Base-by-base conservation (phyloP, 2,329 filamentous ascomycete genomes). In the Ceratocystiopsis brevicomis region DNA sequence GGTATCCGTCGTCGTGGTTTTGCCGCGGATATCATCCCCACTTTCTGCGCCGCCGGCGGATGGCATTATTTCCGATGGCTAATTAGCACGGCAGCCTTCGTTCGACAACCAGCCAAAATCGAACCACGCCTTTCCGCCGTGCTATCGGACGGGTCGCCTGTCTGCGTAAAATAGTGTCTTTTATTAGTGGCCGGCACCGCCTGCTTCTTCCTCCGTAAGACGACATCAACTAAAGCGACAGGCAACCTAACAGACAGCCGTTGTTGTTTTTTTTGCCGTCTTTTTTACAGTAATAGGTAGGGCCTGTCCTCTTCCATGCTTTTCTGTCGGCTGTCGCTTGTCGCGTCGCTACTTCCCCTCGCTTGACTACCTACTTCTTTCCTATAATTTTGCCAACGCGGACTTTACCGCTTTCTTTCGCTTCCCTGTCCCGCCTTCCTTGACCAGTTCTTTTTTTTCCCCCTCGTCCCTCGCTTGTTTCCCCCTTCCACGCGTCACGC, bases 71-170 rank as follows among this genome's bases (percentile, higher is more conserved):
- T 45, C 44, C 44, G 44, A 30, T 30, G 25, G 25, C 25, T 11
- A 30, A 30, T 30, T 30, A 37, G 33, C 16, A 37, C 43, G n/a
- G 36, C 39, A 36, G 19, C 42, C 17, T 41, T 35, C 44, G 37
- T 42, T 38, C 36, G 36, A 38, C 39, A 41, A n/a, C 30, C 40
- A 32, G 40, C 35, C 25, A 44, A 39, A 47, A 49, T 50, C 47
- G 48, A 45, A 49, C 48, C 45, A 50, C 36, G 38, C 48, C 35
- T 33, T 45, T 38, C 48, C 45, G 45, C 33, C 42, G 45, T 46
- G 44, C 40, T n/a, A 44, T 46, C 44, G 48, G 47, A 45, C 19
- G 19, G 19, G 3, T 3, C 18, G 17, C 37, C 12, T 18, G 13
- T 39, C 21, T n/a, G 16, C 8, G 25, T 30, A 30, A 30, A 2